Evolutionary conservation across 2,329 filamentous ascomycete species (phyloP).

Genomic region (Epichloe elymi): DNA sequence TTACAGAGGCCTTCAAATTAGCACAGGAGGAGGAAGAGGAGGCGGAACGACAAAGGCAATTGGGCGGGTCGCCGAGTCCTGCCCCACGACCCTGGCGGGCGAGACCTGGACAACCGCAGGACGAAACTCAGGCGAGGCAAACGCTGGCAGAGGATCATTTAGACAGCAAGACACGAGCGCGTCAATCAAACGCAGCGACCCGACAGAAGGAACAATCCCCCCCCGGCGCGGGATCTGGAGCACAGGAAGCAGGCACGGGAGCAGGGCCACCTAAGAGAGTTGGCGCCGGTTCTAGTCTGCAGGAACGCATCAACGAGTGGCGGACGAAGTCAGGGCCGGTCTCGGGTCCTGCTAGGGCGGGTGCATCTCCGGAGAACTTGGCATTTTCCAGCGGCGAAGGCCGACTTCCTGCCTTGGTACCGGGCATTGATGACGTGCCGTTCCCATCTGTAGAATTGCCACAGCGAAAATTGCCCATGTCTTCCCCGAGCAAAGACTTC

Average conservation of each 20-base stretch:
- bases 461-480: neutral
- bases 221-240: neutral
- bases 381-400: constrained; percentile 15
- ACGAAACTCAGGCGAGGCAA: constrained; percentile 19
- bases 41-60: constrained; percentile 13
- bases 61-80: constrained; percentile 37
- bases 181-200: constrained; percentile 6
- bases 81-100: constrained; percentile 33
- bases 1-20: constrained; percentile 28
- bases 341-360: neutral
- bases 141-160: constrained; percentile 18
- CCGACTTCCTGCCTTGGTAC: constrained; percentile 24
- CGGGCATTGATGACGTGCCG: constrained; percentile 25
- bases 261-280: neutral
- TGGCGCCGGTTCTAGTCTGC: neutral
- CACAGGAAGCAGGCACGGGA: neutral
- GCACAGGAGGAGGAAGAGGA: constrained; percentile 19
- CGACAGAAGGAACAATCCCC: constrained; percentile 6
- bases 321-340: constrained; percentile 2
- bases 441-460: constrained; percentile 20
- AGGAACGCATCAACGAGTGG: constrained; percentile 6
- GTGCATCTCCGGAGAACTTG: constrained; percentile 4
- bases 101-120: constrained; percentile 14
- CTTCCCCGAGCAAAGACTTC: constrained; percentile 38
- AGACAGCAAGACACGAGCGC: constrained; percentile 13